phyloP scores from a whole-genome alignment of 2,329 filamentous ascomycete genomes.

The Hypoxylon sp. region DNA sequence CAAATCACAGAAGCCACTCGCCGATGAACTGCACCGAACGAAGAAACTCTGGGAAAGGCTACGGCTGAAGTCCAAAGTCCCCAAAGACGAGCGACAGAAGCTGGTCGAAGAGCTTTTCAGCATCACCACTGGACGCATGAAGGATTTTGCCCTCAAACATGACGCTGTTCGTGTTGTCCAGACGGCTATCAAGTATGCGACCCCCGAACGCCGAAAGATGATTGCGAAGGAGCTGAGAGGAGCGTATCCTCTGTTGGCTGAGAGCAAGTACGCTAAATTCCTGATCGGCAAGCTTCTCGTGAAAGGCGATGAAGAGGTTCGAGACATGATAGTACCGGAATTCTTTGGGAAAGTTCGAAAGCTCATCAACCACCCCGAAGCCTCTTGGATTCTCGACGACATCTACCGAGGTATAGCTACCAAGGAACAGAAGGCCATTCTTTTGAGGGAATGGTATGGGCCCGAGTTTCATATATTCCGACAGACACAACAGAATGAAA shows the following conservation, averaged over 20 bases:
- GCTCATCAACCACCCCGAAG: slow-evolving; percentile 95
- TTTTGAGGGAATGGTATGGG: slow-evolving; percentile 96
- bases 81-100: slow-evolving; percentile 86
- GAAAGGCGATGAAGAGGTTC: slow-evolving; percentile 88
- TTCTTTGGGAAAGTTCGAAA: slow-evolving; percentile 95
- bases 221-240: slow-evolving; percentile 90
- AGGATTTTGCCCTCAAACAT: slow-evolving; percentile 98
- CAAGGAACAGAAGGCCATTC: slow-evolving; percentile 83
- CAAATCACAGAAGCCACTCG: slow-evolving; percentile 92
- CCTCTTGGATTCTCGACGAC: slow-evolving; percentile 97
- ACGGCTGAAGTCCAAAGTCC: slow-evolving; percentile 92
- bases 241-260: slow-evolving; percentile 84
- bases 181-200: slow-evolving; percentile 96
- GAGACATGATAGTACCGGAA: slow-evolving; percentile 90
- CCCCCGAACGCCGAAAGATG: slow-evolving; percentile 82
- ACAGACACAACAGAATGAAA: slow-evolving; percentile 61
- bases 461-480: slow-evolving; percentile 90
- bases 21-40: slow-evolving; percentile 86
- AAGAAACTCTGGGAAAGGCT: slow-evolving; percentile 98
- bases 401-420: slow-evolving; percentile 92
- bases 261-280: slow-evolving; percentile 98
- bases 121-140: slow-evolving; percentile 91
- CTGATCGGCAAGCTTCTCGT: slow-evolving; percentile 94
- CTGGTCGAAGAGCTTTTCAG: slow-evolving; percentile 90
- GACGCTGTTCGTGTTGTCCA: slow-evolving; percentile 97